Conservation (phyloP, 2,329 filamentous ascomycete species). For the Beauveria scarabaeidicola region DNA sequence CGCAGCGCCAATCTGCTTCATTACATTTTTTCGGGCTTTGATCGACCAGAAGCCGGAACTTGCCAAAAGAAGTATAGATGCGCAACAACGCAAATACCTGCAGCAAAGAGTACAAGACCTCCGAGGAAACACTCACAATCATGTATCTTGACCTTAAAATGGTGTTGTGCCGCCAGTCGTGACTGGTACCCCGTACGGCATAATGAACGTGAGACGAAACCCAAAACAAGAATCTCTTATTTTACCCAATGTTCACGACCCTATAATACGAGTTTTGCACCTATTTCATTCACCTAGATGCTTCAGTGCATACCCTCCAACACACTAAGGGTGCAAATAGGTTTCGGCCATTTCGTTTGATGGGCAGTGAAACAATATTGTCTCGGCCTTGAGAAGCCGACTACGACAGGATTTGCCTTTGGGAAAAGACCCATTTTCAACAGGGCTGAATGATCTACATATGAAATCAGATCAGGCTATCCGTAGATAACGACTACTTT, state of each 20-base stretch:
- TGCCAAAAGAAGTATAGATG: too few relatives aligned
- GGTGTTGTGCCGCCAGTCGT: neutral
- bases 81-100: too few relatives aligned
- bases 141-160: neutral
- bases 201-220: neutral
- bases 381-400: neutral
- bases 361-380: neutral
- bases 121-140: neutral
- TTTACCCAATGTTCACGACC: neutral
- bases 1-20: too few relatives aligned
- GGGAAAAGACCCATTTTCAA: neutral
- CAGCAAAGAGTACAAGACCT: too few relatives aligned
- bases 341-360: neutral
- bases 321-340: too few relatives aligned
- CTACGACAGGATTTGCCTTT: neutral
- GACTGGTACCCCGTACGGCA: neutral
- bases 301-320: too few relatives aligned
- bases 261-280: neutral
- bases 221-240: rapidly evolving
- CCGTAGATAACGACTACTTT: too few relatives aligned
- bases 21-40: too few relatives aligned
- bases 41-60: too few relatives aligned
- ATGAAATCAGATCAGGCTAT: too few relatives aligned
- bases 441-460: too few relatives aligned
- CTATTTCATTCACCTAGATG: too few relatives aligned